Base-by-base conservation (phyloP, 2,329 filamentous ascomycete genomes). In the Leptographium flavum region DNA sequence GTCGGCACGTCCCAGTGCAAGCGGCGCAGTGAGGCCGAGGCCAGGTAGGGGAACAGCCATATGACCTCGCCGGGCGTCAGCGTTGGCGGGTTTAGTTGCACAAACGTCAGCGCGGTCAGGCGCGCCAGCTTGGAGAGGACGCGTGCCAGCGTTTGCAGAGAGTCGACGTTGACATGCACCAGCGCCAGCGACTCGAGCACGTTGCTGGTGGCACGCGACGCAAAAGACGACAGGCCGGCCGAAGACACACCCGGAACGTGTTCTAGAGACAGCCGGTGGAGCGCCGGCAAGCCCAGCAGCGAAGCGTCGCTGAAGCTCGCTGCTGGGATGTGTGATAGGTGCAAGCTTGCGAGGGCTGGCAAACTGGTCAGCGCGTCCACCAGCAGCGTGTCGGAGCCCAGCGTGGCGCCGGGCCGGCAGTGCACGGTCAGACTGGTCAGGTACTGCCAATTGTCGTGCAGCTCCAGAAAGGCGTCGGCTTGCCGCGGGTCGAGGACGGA, bases 1-100 rank as follows among this genome's bases (percentile, higher is more conserved):
- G 69, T 63, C 25, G 74, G 72, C 2, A 85, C 71, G 53, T 81
- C 77, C 78, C 78, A 82, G 59, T 81, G 77, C 4, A 82, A 63
- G 42, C 62, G 67, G 22, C 60, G 60, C 5, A 82, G 57, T 9
- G 68, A 73, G 1, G 55, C 46, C 0, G 73, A 79, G 0, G 74
- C 75, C 9, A 81, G 65, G 52, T 80, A 81, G 0, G 77, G 78
- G 60, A 78, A 79, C 50, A 81, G 70, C 64, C 73, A 77, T 46
- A 81, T 69, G 45, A 71, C 71, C 28, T 69, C 67, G 44, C 70
- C 70, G 14, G 67, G 61, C 0, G 76, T 67, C 53, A 80, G 70
- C n/a, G 65, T 57, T 0, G 76, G 77, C 1, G 73, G 63, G 27
- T 63, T 63, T 2, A 65, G 57, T 55, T 81, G 77, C 1, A 76